Base-by-base conservation (phyloP, 2,329 filamentous ascomycete species). In the Monilinia fructicola region DNA sequence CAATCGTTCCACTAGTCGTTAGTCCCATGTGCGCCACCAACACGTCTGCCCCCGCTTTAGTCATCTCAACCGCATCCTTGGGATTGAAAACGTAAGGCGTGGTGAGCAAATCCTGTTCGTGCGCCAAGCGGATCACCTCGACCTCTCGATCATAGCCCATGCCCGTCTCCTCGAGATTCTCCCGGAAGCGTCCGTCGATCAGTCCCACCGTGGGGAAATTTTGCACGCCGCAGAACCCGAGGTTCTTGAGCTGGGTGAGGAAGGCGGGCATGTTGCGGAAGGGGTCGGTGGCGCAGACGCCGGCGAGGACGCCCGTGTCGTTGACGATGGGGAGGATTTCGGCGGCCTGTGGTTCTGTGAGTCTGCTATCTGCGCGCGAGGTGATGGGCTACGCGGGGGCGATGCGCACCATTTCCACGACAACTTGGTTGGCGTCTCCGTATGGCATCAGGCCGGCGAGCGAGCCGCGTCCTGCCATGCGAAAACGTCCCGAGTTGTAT, bases 121-220 rank as follows among this genome's bases (percentile, higher is more conserved):
- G 83, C 1, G 89, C 89, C n/a, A 80, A 72, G 12, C 80, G 79
- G 55, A 91, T 82, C 82, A 90, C 85, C 61, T 87, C 86, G 2
- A 91, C 88, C 73, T 92, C 89, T 10, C 82, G 78, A 21, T 82
- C 83, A 73, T 87, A 91, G 1, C 85, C 84, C 87, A 91, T 91
- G 11, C 85, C 88, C 1, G 88, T 91, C 75, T 90, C 88, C 74
- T 91, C 89, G 1, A 92, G 80, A 70, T 88, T 87, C 28, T 81
- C 81, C 16, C 89, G 82, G 74, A 91, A 91, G 16, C 81, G 81
- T 1, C 87, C 88, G 75, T 91, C 89, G 46, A 91, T 87, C 28
- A 91, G 78, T 0, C 89, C 89, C 1, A 91, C 88, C 0, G 89
- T 91, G 0, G 89, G 89, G 74, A 91, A 91, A 72, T 91, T 91